Conservation (phyloP, 2,329 filamentous ascomycete species). For the Talaromyces sp. region DNA sequence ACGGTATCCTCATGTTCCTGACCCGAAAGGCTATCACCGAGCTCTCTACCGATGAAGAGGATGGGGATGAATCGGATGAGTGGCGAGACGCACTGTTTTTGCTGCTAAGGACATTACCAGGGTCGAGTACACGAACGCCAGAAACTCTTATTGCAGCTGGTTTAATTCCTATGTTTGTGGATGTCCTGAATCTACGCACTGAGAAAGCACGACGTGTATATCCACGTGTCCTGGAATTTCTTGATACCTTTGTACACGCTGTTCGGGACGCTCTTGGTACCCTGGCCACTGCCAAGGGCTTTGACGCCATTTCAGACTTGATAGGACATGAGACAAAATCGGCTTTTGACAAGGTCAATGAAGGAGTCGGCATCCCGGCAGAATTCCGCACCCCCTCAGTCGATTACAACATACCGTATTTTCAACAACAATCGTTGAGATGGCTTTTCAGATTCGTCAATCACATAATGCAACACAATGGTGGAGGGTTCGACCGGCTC, state of each 20-base stretch:
- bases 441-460: constrained; percentile 95
- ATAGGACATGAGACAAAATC: constrained; percentile 72
- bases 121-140: constrained; percentile 65
- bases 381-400: constrained; percentile 74
- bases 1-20: constrained; percentile 89
- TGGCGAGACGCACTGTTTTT: constrained; percentile 89
- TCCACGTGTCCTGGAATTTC: constrained; percentile 76
- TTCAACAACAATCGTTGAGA: constrained; percentile 87
- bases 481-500: constrained; percentile 82
- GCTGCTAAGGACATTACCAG: constrained; percentile 76
- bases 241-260: constrained; percentile 82
- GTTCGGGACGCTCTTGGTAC: constrained; percentile 80
- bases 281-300: constrained; percentile 74
- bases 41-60: constrained; percentile 60
- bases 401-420: constrained; percentile 90
- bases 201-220: constrained; percentile 77
- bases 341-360: constrained; percentile 62
- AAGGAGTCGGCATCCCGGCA: constrained; percentile 66
- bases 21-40: constrained; percentile 85
- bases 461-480: constrained; percentile 81
- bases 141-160: constrained; percentile 84
- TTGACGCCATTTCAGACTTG: constrained; percentile 86
- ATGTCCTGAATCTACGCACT: constrained; percentile 80
- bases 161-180: constrained; percentile 82
- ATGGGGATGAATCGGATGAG: constrained; percentile 65